Conservation (phyloP, 1,284 basidiomycete species). For the Schizophyllum commune region DNA sequence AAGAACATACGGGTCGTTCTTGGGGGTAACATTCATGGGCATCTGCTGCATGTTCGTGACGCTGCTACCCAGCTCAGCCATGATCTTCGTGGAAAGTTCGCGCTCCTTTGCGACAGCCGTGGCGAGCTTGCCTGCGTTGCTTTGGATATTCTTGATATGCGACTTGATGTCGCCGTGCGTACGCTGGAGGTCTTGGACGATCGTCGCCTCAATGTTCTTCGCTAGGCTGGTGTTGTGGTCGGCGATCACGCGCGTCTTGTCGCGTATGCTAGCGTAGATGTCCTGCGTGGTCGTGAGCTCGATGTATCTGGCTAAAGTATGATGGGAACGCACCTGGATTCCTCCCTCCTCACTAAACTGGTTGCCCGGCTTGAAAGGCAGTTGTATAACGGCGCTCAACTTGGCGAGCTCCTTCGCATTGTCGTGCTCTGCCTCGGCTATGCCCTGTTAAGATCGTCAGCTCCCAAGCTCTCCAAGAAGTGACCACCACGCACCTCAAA, state of each 20-base stretch:
- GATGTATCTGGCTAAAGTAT: not conserved
- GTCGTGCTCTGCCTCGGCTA: conserved; percentile 89
- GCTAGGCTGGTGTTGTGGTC: conserved; percentile 96
- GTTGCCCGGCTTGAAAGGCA: conserved; percentile 89
- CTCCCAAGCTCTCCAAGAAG: not conserved
- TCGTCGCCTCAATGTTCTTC: conserved; percentile 91
- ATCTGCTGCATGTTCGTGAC: conserved; percentile 93
- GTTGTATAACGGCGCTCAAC: conserved; percentile 94
- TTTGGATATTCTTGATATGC: conserved; percentile 95
- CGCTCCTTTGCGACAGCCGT: conserved; percentile 90
- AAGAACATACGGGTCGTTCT: conserved; percentile 73
- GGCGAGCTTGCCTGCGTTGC: conserved; percentile 95
- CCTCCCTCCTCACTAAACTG: conserved; percentile 93
- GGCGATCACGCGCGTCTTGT: conserved; percentile 90
- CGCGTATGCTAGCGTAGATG: conserved; percentile 87
- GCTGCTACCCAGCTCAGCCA: conserved; percentile 81
- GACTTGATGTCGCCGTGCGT: conserved; percentile 94
- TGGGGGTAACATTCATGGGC: conserved; percentile 78
- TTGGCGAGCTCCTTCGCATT: conserved; percentile 91
- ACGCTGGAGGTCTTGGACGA: conserved; percentile 96
- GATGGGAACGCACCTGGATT: conserved; percentile 44
- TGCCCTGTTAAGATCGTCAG: conserved; percentile 41
- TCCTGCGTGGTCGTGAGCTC: conserved; percentile 42
- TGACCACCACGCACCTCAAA: conserved; percentile 43
- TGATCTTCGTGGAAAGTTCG: conserved; percentile 79